A percentile compares a stretch with the other conserved stretches of the same genome.
phyloP scores from a whole-genome alignment of 2,329 filamentous ascomycete species.

The Stenocarpella maydis region DNA sequence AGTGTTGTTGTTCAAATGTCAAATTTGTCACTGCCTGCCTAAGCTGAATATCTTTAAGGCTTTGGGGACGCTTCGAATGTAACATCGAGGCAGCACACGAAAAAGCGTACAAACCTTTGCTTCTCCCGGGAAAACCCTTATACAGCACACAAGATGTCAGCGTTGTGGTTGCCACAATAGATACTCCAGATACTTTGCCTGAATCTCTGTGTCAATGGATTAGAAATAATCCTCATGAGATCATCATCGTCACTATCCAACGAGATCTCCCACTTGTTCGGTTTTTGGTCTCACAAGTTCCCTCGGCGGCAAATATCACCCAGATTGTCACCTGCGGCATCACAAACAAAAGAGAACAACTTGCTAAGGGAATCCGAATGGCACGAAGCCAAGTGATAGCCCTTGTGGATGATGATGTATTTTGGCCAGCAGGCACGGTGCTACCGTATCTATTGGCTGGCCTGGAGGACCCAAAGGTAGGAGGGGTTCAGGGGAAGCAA shows the following conservation, averaged over 20 bases:
- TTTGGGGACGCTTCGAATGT: neutral
- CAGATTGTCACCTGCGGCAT: neutral
- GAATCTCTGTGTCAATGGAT: neutral
- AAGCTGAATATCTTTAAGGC: neutral
- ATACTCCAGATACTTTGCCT: neutral
- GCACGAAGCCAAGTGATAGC: neutral
- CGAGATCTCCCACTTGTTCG: neutral
- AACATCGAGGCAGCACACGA: neutral
- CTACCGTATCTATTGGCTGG: slow-evolving; percentile 7
- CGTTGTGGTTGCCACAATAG: slow-evolving; percentile 15
- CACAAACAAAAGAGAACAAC: slow-evolving; percentile 10
- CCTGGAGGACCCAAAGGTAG: neutral
- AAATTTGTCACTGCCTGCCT: too few species aligned
- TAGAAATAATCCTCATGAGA: neutral
- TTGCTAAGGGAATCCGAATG: slow-evolving; percentile 3
- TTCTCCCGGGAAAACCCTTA: neutral
- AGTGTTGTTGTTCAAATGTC: too few species aligned
- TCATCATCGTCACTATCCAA: slow-evolving; percentile 7
- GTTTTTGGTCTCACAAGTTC: neutral
- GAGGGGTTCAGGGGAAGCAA: slow-evolving; percentile 1
- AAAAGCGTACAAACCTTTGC: neutral
- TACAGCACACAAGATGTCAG: slow-evolving; percentile 8
- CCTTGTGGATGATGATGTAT: slow-evolving; percentile 7
- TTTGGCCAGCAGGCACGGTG: neutral
- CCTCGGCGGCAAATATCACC: neutral